phyloP scores from a whole-genome alignment of 352 stramenopile genomes.

The Globisporangium ultimum region DNA sequence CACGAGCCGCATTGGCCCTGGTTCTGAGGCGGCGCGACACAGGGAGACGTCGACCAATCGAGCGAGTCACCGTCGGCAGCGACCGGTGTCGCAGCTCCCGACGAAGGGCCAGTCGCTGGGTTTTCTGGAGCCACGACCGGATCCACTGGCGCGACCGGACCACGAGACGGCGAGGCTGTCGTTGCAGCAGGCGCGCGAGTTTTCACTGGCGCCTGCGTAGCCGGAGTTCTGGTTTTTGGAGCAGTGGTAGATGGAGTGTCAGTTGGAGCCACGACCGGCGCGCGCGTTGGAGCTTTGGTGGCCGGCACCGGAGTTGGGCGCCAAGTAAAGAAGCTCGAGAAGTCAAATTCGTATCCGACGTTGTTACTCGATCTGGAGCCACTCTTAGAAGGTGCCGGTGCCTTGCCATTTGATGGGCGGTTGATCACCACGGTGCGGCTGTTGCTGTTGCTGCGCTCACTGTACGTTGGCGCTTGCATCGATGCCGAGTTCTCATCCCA shows the following conservation, averaged over 20 bases:
- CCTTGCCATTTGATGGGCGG: background rate
- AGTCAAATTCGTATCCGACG: constrained; percentile 3
- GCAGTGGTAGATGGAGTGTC: background rate
- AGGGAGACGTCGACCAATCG: constrained; percentile 37
- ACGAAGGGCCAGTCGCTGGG: background rate
- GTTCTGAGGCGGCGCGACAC: constrained; percentile 79
- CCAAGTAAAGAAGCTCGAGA: constrained; percentile 5
- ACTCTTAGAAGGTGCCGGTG: background rate
- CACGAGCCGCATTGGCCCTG: constrained; percentile 95
- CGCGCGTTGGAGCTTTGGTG: background rate
- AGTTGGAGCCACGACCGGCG: background rate
- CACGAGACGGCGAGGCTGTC: background rate
- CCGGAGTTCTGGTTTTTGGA: background rate
- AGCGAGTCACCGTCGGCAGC: constrained; percentile 22
- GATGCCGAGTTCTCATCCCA: background rate
- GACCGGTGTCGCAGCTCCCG: constrained; percentile 6
- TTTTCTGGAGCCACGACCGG: constrained; percentile 6
- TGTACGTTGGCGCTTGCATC: background rate
- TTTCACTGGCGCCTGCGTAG: background rate
- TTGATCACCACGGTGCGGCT: no score
- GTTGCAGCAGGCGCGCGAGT: background rate
- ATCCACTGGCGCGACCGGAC: background rate
- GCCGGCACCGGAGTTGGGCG: background rate
- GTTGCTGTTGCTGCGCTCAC: background rate
- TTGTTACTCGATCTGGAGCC: background rate